A percentile compares a stretch with the other conserved stretches of the same genome.
phyloP scores from a whole-genome alignment of 208 protist species.

The Balamuthia mandrillaris region DNA sequence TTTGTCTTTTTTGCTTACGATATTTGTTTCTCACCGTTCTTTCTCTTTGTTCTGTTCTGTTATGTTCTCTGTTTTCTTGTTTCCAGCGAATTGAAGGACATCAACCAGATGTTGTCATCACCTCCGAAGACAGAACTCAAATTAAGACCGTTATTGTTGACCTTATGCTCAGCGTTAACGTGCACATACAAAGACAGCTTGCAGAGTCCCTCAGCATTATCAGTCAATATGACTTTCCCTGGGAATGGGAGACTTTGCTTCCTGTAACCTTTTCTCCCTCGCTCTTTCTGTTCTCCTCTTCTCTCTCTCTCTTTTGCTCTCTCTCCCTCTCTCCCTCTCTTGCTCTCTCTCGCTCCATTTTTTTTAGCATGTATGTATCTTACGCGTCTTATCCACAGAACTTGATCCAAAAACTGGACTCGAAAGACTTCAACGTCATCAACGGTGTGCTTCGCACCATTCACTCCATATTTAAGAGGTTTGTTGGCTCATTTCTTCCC shows the following conservation, averaged over 20 bases:
- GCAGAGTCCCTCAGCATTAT: constrained; percentile 84
- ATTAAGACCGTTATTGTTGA: constrained; percentile 55
- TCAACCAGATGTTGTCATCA: constrained; percentile 9
- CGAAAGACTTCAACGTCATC: constrained; percentile 55
- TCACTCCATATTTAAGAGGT: constrained; percentile 86
- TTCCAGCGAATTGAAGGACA: background rate
- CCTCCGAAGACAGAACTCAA: background rate
- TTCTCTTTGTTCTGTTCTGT: background rate
- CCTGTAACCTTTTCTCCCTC: background rate
- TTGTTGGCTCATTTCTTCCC: constrained; percentile 60
- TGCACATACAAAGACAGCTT: constrained; percentile 79
- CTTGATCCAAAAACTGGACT: constrained; percentile 65
- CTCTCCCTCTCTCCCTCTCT: background rate
- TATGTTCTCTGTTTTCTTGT: background rate
- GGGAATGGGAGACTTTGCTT: constrained; percentile 80
- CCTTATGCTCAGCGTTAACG: constrained; percentile 68
- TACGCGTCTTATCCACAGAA: background rate
- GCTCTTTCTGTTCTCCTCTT: background rate
- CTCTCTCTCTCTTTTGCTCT: background rate
- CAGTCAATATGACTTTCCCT: constrained; percentile 85
- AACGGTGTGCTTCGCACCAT: constrained; percentile 78
- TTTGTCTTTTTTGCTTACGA: too few relatives aligned
- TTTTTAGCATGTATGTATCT: background rate
- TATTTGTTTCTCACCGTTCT: background rate
- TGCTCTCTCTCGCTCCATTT: background rate